Conservation (phyloP, 2,329 filamentous ascomycete species). For the Raffaelea arxii region DNA sequence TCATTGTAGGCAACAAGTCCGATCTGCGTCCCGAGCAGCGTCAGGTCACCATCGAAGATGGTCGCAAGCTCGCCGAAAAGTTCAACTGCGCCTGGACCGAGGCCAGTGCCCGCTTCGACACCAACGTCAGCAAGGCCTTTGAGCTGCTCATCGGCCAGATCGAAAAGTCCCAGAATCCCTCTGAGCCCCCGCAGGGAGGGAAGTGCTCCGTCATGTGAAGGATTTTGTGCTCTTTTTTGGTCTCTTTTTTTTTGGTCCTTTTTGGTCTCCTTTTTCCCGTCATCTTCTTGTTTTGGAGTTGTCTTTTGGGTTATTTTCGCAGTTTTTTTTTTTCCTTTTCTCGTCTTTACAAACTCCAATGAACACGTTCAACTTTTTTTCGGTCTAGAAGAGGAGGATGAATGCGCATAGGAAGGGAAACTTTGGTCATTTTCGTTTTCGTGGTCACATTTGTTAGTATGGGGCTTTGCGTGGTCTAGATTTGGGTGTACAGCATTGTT, state of each 20-base stretch:
- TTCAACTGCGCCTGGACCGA: conserved; percentile 92
- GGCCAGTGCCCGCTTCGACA: conserved; percentile 86
- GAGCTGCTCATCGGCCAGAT: conserved; percentile 91
- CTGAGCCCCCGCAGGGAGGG: conserved; percentile 66
- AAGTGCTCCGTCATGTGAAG: conserved; percentile 82
- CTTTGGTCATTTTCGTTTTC: too few species aligned
- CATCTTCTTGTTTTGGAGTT: neutral
- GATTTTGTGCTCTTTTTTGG: neutral
- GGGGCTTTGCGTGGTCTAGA: too few species aligned
- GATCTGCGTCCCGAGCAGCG: conserved; percentile 88
- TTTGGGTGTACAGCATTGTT: too few species aligned
- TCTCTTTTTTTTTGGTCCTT: neutral
- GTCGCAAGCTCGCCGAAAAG: conserved; percentile 73
- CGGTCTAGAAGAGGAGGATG: too few species aligned
- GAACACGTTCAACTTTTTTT: too few species aligned
- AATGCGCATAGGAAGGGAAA: too few species aligned
- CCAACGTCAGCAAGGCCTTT: conserved; percentile 87
- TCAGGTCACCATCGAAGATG: conserved; percentile 79
- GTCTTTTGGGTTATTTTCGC: neutral
- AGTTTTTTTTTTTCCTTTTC: too few species aligned
- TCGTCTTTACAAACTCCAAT: too few species aligned
- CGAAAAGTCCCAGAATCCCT: conserved; percentile 86
- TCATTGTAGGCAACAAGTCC: conserved; percentile 95
- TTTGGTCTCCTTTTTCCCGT: neutral
- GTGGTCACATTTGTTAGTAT: too few species aligned